Base-by-base conservation (phyloP, 768 basidiomycete genomes). In the Hydnomerulius pinastri region DNA sequence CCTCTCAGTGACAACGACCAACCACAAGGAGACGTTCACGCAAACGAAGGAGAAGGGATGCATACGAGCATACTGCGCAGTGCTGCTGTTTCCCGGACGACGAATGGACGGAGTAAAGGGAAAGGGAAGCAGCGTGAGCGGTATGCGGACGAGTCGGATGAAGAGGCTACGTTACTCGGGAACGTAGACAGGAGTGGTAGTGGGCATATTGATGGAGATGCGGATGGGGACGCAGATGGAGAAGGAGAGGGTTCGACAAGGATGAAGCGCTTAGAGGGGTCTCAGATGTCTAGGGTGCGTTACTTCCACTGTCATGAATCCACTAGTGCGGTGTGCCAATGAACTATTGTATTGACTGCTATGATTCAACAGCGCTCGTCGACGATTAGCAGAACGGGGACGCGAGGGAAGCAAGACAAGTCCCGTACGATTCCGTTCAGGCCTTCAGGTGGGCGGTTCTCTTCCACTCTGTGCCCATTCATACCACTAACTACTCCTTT, bases 361-460 rank as follows among this genome's bases (percentile, higher is more conserved):
- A 9, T 30, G 33, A 17, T 35, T 28, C 38, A 13, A 43, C 50
- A 67, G 61, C 59, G 53, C 15, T 56, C 69, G 9, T 67, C 67
- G 9, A 56, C 58, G 2, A 36, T 43, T 43, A 47, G 50, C 20
- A 55, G 21, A 28, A 39, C 25, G 6, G 53, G 45, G 41, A 50
- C 48, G 40, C 61, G 38, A 37, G 50, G 51, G 20, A 60, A 50
- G 12, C 86, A 86, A 57, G 89, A 90, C 67, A 83, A 81, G 57
- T 89, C 91, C 4, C 75, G 91, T 56, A 86, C 83, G 8, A 77
- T 93, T 53, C 86, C 89, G 5, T 91, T 93, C 62, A 75, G 80
- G 55, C 87, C 90, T 4, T 75, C 81, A 73, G 85, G 89, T 85
- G 54, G 15, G 72, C 53, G 23, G 32, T 21, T 35, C 5, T 21